These are phyloP conservation scores for Parachaetomium inaequale DNA, from an alignment of 495 filamentous ascomycete genomes.

Conservation along the genomic window DNA sequence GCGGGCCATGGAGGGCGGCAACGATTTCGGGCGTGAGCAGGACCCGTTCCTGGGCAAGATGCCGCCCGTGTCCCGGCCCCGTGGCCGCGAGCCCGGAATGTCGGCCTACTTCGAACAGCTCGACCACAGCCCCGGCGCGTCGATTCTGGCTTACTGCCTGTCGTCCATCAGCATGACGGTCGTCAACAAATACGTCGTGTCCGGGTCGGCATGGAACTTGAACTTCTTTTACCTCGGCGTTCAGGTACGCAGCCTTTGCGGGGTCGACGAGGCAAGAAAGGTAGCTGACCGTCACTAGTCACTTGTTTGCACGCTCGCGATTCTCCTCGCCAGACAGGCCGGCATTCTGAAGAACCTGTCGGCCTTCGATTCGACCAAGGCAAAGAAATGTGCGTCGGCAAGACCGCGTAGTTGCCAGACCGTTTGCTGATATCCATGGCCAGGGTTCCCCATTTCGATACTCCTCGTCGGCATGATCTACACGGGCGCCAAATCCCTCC, in stretches of 20 bases:
- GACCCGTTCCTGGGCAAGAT: conserved; percentile 49
- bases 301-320: conserved; percentile 84
- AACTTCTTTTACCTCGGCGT: conserved; percentile 92
- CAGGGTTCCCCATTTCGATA: conserved; percentile 96
- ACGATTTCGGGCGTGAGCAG: conserved; percentile 52
- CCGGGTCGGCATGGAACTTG: conserved; percentile 85
- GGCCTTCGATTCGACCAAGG: conserved; percentile 84
- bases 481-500: conserved; percentile 91
- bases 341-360: conserved; percentile 84
- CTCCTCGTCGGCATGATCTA: conserved; percentile 99
- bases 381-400: conserved; percentile 71
- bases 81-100: conserved; percentile 37
- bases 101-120: conserved; percentile 44
- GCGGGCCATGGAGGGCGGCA: conserved; percentile 51
- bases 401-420: background rate
- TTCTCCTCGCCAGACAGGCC: conserved; percentile 74
- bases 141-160: conserved; percentile 86
- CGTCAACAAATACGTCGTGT: conserved; percentile 98
- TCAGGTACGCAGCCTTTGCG: conserved; percentile 59
- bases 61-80: conserved; percentile 38
- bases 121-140: conserved; percentile 68
- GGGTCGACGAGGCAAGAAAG: background rate
- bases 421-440: conserved; percentile 25
- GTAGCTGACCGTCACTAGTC: conserved; percentile 55
- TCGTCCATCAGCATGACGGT: conserved; percentile 98